A percentile compares a stretch with the other conserved stretches of the same genome.
phyloP scores from a whole-genome alignment of 2,329 filamentous ascomycete genomes.

The Acrodontium crateriforme region DNA sequence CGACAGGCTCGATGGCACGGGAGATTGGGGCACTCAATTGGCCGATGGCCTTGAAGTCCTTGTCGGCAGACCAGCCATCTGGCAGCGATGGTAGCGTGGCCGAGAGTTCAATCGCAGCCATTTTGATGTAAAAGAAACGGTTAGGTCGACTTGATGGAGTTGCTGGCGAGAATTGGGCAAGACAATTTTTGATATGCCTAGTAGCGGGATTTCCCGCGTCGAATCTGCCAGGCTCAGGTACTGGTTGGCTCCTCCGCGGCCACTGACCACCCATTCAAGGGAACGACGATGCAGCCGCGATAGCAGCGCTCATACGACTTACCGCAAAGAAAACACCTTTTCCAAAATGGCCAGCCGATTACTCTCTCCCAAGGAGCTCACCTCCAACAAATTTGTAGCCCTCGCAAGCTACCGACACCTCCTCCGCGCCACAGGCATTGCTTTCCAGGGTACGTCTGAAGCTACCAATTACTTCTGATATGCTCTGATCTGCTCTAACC shows the following conservation, averaged over 20 bases:
- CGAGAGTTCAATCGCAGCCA: constrained; percentile 51
- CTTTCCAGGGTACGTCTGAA: constrained; percentile 57
- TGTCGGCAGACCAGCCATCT: constrained; percentile 70
- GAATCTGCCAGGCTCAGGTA: too few species aligned
- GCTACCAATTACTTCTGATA: constrained; percentile 1
- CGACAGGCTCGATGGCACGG: constrained; percentile 87
- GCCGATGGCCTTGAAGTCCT: constrained; percentile 79
- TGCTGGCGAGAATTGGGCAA: too few species aligned
- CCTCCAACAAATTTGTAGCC: constrained; percentile 39
- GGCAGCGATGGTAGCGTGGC: constrained; percentile 63
- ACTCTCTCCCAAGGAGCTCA: constrained; percentile 10
- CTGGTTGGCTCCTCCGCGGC: too few species aligned
- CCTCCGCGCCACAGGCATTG: constrained; percentile 65
- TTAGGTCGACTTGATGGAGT: background rate
- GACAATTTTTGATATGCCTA: too few species aligned
- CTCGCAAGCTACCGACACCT: constrained; percentile 67
- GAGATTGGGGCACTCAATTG: constrained; percentile 63
- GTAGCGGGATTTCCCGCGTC: too few species aligned
- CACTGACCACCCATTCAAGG: too few species aligned
- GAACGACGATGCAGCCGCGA: too few species aligned
- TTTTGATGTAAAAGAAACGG: constrained; percentile 22
- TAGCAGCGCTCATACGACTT: too few species aligned
- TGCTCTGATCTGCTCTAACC: background rate
- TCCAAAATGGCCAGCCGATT: constrained; percentile 6
- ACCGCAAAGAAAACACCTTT: too few species aligned